These are phyloP conservation scores for Serendipita vermifera DNA, from an alignment of 768 basidiomycete genomes.

Conservation along the genomic window DNA sequence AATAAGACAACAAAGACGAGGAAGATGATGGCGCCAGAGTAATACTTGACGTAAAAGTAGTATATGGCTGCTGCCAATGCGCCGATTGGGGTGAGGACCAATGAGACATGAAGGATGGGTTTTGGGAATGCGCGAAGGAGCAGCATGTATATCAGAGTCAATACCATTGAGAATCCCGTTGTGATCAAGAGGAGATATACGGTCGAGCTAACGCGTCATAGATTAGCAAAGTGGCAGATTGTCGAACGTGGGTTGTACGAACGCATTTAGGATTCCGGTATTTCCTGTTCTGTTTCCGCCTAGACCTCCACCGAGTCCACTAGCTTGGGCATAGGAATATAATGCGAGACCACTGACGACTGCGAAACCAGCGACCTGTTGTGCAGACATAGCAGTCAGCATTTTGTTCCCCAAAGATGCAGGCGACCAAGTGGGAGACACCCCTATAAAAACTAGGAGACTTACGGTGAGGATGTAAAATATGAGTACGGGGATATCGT, in stretches of 20 bases:
- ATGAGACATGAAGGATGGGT: constrained; percentile 63
- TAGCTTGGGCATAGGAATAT: constrained; percentile 44
- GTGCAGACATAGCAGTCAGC: not conserved
- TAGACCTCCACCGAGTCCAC: constrained; percentile 62
- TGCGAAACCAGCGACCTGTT: constrained; percentile 52
- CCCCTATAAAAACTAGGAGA: not conserved
- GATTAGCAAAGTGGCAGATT: not conserved
- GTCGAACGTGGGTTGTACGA: constrained; percentile 18
- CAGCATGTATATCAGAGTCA: constrained; percentile 56
- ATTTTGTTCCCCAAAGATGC: no score
- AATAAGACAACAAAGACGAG: constrained; percentile 67
- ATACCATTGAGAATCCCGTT: constrained; percentile 49
- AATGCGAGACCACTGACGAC: constrained; percentile 55
- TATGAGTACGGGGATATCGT: constrained; percentile 58
- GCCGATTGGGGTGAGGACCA: constrained; percentile 41
- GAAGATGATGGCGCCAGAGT: constrained; percentile 66
- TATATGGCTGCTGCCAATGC: constrained; percentile 23
- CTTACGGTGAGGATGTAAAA: constrained; percentile 59
- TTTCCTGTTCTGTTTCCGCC: constrained; percentile 30
- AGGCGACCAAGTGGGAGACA: not conserved
- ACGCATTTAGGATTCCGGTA: constrained; percentile 43
- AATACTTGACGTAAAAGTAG: constrained; percentile 37
- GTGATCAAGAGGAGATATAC: constrained; percentile 66
- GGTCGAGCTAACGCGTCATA: constrained; percentile 39
- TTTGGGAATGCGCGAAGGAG: constrained; percentile 60